phyloP scores from a whole-genome alignment of 352 stramenopile genomes.

The Aphanomyces invadans region DNA sequence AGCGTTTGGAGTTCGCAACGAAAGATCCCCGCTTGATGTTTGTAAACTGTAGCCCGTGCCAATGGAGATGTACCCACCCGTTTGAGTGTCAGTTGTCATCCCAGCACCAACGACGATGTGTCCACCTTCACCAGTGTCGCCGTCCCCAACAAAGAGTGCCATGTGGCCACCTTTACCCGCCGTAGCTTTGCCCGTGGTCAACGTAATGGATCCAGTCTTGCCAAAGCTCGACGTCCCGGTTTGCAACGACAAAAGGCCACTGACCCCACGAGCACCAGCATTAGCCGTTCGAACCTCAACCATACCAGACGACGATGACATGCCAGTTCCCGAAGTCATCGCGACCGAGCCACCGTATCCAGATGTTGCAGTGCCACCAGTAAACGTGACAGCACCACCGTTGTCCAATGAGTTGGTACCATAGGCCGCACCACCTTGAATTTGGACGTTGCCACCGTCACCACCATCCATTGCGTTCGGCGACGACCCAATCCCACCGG shows the following conservation, averaged over 20 bases:
- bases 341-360: conserved; percentile 59
- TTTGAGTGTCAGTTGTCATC: conserved; percentile 49
- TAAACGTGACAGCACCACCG: conserved; percentile 66
- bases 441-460: conserved; percentile 74
- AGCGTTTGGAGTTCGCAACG: conserved; percentile 49
- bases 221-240: conserved; percentile 45
- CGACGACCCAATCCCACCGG: conserved; percentile 49
- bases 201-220: conserved; percentile 44
- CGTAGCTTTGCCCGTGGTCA: conserved; percentile 46
- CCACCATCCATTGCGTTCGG: conserved; percentile 84
- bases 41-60: conserved; percentile 52
- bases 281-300: conserved; percentile 41
- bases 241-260: conserved; percentile 37
- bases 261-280: conserved; percentile 46
- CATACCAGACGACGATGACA: conserved; percentile 46
- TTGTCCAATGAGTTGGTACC: conserved; percentile 84
- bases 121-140: conserved; percentile 77
- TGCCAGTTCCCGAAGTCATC: conserved; percentile 41
- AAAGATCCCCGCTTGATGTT: conserved; percentile 63
- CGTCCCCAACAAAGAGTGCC: conserved; percentile 45
- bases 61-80: conserved; percentile 50
- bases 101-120: conserved; percentile 66
- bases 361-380: conserved; percentile 56
- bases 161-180: conserved; percentile 48
- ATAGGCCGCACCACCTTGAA: conserved; percentile 81